Base-by-base conservation (phyloP, 805 yeast species). In the Danielia reshetovae region DNA sequence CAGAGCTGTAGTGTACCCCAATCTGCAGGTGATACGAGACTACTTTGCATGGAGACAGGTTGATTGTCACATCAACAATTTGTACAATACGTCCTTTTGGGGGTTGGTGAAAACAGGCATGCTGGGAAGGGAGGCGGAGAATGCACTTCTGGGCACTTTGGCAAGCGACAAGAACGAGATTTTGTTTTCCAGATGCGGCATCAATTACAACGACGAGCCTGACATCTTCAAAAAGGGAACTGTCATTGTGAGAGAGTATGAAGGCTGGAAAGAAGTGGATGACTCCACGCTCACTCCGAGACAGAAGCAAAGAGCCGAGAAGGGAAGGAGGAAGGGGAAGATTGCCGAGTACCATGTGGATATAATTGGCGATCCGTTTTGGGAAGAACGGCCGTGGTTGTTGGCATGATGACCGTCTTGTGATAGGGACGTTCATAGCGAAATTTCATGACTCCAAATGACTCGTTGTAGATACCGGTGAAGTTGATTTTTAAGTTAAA, bases 51-150 rank as follows among this genome's bases (percentile, higher is more conserved):
- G 98, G 98, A 72, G 98, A 46, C 97, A 86, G 54, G 97, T 82
- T 1, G 98, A 93, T 55, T 93, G 93, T 33, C 98, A 93, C 61
- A 93, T 93, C 36, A 93, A 93, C 57, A 93, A 93, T 56, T 60
- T 93, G 40, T 93, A 90, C 65, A 93, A 93, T 54, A 93, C 98
- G 0, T 68, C 87, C 0, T 93, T 93, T 55, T 93, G 98, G 98
- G 68, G 77, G 5, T 66, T 93, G 49, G 90, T 93, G 0, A 68
- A 73, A 42, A 88, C 93, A 12, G 81, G 80, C 0, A 38, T 84
- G 59, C 72, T 82, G 0, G 78, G 94, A 0, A 75, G 76, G 43
- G 93, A 87, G 24, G 94, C 97, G 0, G 97, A 93, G 51, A 70
- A 77, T 30, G 66, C 59, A 45, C 70, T 93, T 21, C 71, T 74